Percentiles rank a stretch among this genome's conserved stretches.
phyloP scores from a whole-genome alignment of 140 eudicot genomes.

The Anethum foeniculum region DNA sequence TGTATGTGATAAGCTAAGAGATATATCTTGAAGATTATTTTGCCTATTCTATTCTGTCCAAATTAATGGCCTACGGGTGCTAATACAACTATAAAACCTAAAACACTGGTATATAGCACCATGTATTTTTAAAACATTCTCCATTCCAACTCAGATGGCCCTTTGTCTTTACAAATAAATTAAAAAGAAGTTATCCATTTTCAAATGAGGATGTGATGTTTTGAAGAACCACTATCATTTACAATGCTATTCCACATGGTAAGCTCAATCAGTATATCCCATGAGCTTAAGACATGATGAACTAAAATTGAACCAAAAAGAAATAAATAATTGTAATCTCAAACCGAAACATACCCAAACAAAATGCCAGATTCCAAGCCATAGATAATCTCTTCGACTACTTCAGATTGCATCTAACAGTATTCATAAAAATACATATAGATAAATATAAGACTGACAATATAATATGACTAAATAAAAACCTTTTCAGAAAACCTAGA shows the following conservation, averaged over 20 bases:
- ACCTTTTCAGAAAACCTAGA: neutral
- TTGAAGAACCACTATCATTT: neutral
- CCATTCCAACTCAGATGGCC: neutral
- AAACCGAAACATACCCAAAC: conserved; percentile 58
- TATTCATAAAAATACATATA: neutral
- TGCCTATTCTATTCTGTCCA: neutral
- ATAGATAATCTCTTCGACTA: conserved; percentile 87
- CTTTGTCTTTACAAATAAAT: neutral
- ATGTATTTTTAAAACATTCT: neutral
- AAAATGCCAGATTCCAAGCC: conserved; percentile 97
- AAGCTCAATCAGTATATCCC: neutral
- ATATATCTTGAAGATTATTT: neutral
- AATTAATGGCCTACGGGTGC: neutral
- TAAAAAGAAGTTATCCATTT: neutral
- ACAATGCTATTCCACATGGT: neutral
- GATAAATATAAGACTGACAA: neutral
- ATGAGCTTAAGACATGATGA: neutral
- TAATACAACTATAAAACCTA: neutral
- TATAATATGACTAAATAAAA: neutral
- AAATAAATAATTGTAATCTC: neutral
- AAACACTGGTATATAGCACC: neutral
- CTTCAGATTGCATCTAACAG: conserved; percentile 89
- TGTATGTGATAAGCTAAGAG: neutral
- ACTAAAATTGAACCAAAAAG: neutral
- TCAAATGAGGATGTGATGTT: neutral